Base-by-base conservation (phyloP, 2,329 filamentous ascomycete genomes). In the Erysiphe neolycopersici region DNA sequence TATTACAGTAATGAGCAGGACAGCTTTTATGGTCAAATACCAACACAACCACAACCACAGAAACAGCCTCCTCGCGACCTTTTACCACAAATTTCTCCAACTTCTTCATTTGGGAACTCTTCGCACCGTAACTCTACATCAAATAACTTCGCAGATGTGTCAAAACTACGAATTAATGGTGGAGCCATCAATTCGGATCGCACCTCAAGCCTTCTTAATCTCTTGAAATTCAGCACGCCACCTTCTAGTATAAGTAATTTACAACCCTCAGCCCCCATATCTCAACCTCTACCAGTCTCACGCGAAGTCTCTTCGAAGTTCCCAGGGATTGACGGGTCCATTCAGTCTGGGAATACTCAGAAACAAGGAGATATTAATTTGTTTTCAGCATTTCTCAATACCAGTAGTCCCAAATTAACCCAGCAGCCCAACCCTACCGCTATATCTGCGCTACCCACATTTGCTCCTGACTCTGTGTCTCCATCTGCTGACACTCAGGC, bases 401-500 rank as follows among this genome's bases (percentile, higher is more conserved):
- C 48, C 42, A 43, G 45, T 36, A 47, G 55, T 45, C 9, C 51
- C 12, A 52, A 51, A 46, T 46, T 52, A 45, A 40, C 45, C 22
- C 51, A 53, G 36, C 52, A 53, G 41, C 26, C 47, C 17, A 50
- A 41, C 40, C 47, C 50, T n/a, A 46, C 52, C 17, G 46, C 53
- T 38, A 46, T 54, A 31, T 53, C 55, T 40, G 42, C 32, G 4
- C 32, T 5, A 33, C 32, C 32, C n/a, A 9, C 13, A n/a, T 33
- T 47, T 26, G 37, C 47, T 38, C 47, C 47, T 31, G 43, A 45
- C 16, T 48, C 63, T 22, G 62, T 63, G 31, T 63, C 69, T 38
- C 69, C 72, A 43, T 61, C 69, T 18, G 67, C 73, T 40, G 77
- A 83, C 58, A 81, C 84, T 4, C 80, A 91, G 59, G 76, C 87